Base-by-base conservation (phyloP, 441 rosid genomes). In the Corymbia citriodora region DNA sequence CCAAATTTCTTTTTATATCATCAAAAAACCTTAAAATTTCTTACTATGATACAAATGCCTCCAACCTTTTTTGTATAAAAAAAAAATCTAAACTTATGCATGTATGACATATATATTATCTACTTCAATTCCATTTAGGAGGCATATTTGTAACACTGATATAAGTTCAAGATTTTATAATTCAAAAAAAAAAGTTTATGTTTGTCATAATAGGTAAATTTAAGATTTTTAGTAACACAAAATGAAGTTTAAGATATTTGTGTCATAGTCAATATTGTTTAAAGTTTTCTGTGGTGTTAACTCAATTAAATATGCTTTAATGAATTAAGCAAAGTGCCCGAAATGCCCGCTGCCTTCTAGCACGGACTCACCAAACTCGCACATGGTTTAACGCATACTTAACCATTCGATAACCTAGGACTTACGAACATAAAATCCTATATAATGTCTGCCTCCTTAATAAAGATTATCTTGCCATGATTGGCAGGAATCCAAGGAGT, bases 1-100 rank as follows among this genome's bases (percentile, higher is more conserved):
- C 0, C 7, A 59, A 59, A 59, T 10, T 59, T 59, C 23, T 23
- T 59, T 59, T 59, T 59, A 29, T 59, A 10, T 59, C 25, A 25
- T 4, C 1, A 23, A 0, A 0, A 59, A 59, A 10, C 1, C 2
- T 29, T 59, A 59, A 57, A 57, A 6, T 57, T 23, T 1, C 29
- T 9, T 4, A 23, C 13, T 10, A 10, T 2, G 13, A 57, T 13
- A 10, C 29, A 57, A 57, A 59, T 25, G 23, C 7, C 0, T 0
- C 25, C 29, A 2, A 57, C 63, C 0, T 10, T 57, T 57, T 57
- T 57, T 57, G 29, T 57, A 13, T 57, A 10, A 6, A 0, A 6
- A 57, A 57, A 57, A 57, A 57, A 57, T 57, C 14, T 29, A 59
- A 23, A 25, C 14, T 59, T 59, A 59, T 57, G 21, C 10, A 21